Evolutionary conservation across 1,139 yeast genomes (phyloP).

Genomic region (Ogataea hybrid): DNA sequence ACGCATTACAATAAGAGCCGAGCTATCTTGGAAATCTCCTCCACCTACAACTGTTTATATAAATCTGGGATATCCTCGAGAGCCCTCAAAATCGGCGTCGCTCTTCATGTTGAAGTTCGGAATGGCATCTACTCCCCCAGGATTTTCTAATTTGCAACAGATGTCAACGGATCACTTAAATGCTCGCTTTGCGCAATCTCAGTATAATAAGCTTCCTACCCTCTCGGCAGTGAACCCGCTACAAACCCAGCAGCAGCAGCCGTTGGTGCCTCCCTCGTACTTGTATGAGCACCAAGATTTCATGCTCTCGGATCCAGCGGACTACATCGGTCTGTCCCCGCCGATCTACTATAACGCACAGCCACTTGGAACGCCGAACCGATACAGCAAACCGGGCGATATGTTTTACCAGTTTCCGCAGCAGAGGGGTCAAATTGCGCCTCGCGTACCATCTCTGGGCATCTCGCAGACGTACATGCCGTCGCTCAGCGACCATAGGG

Average conservation of each 20-base stretch:
- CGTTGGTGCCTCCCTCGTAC: background rate
- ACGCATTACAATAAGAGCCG: background rate
- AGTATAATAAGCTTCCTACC: background rate
- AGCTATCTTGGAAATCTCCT: background rate
- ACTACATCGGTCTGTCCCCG: background rate
- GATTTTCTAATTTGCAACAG: background rate
- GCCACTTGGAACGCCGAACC: background rate
- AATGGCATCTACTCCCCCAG: constrained; percentile 3
- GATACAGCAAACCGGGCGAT: background rate
- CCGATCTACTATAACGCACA: background rate
- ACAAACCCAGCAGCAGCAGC: background rate
- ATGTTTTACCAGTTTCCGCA: background rate
- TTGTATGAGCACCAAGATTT: background rate
- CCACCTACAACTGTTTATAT: background rate
- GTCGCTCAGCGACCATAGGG: background rate
- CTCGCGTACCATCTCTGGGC: background rate
- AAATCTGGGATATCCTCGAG: background rate
- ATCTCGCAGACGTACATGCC: background rate
- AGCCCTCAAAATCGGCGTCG: background rate
- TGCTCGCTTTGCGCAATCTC: background rate
- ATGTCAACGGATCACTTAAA: background rate
- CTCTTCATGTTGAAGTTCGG: constrained; percentile 3
- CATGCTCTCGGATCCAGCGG: background rate
- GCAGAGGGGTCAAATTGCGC: background rate
- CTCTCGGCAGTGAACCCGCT: background rate